Conservation (phyloP, 208 protist genomes). For the Herpetomonas samuelpessoai region DNA sequence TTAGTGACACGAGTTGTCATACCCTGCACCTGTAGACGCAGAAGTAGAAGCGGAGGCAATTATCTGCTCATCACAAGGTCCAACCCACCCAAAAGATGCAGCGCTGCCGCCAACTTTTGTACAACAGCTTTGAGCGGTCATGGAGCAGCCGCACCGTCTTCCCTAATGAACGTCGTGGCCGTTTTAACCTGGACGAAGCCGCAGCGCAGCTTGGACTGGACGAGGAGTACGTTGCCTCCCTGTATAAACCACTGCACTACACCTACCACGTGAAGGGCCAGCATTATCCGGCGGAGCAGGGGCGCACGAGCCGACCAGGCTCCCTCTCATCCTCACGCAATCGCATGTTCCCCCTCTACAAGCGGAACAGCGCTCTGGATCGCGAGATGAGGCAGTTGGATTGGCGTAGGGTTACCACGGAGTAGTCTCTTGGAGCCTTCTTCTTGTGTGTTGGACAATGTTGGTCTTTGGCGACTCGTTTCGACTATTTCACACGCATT, state of each 20-base stretch:
- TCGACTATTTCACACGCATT: too few relatives aligned
- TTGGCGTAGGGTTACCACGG: constrained; percentile 53
- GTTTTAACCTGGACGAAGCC: constrained; percentile 83
- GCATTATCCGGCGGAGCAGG: constrained; percentile 78
- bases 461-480: too few relatives aligned
- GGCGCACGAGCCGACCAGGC: constrained; percentile 68
- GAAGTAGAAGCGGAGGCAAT: not conserved
- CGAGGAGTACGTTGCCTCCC: constrained; percentile 68
- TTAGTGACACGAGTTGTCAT: too few relatives aligned
- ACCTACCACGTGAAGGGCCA: constrained; percentile 78
- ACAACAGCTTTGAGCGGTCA: constrained; percentile 42
- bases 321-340: constrained; percentile 48
- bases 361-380: constrained; percentile 54
- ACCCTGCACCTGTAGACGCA: too few relatives aligned
- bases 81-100: constrained; percentile 7
- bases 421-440: too few relatives aligned
- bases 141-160: constrained; percentile 55
- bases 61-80: not conserved
- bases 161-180: constrained; percentile 61
- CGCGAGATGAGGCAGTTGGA: constrained; percentile 50
- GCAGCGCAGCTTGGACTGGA: constrained; percentile 74
- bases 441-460: too few relatives aligned
- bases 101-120: constrained; percentile 14
- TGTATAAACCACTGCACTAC: constrained; percentile 81
- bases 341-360: constrained; percentile 79